These are phyloP conservation scores for Suillus bovinus DNA, from an alignment of 768 basidiomycete genomes.

Conservation along the genomic window DNA sequence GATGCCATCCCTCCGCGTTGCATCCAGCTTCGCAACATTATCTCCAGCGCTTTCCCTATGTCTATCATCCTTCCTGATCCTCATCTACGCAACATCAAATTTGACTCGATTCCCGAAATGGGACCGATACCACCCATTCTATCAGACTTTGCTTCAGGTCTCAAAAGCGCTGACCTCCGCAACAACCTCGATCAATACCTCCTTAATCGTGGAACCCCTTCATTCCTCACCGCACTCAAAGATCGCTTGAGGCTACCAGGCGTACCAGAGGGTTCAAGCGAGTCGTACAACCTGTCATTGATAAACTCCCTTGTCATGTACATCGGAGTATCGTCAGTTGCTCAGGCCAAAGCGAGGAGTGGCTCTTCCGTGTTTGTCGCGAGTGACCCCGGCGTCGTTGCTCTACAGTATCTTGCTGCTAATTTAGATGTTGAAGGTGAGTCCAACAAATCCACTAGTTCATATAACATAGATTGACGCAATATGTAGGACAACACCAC, in stretches of 20 bases:
- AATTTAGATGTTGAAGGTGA: constrained; percentile 91
- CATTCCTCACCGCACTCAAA: constrained; percentile 76
- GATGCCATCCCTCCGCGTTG: constrained; percentile 91
- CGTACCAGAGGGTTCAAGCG: constrained; percentile 46
- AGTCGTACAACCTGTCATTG: constrained; percentile 83
- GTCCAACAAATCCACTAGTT: constrained; percentile 19
- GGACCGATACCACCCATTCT: constrained; percentile 88
- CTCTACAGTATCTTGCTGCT: constrained; percentile 78
- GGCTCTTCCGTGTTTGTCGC: constrained; percentile 80
- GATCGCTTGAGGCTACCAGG: constrained; percentile 64
- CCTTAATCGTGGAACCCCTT: constrained; percentile 68
- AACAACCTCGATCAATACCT: constrained; percentile 83
- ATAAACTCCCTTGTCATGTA: constrained; percentile 96
- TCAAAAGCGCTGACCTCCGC: constrained; percentile 81
- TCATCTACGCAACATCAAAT: constrained; percentile 70
- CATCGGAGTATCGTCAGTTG: constrained; percentile 90
- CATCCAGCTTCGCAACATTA: constrained; percentile 95
- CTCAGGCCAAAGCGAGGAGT: constrained; percentile 83
- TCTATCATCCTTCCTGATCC: constrained; percentile 83
- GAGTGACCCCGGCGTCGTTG: constrained; percentile 81
- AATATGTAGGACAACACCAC: constrained; percentile 83
- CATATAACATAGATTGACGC: constrained; percentile 5
- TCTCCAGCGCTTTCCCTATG: constrained; percentile 93
- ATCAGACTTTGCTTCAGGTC: constrained; percentile 84
- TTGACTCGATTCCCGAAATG: constrained; percentile 85